phyloP scores from a whole-genome alignment of 495 filamentous ascomycete species.

The Staphylotrichum longicolle region DNA sequence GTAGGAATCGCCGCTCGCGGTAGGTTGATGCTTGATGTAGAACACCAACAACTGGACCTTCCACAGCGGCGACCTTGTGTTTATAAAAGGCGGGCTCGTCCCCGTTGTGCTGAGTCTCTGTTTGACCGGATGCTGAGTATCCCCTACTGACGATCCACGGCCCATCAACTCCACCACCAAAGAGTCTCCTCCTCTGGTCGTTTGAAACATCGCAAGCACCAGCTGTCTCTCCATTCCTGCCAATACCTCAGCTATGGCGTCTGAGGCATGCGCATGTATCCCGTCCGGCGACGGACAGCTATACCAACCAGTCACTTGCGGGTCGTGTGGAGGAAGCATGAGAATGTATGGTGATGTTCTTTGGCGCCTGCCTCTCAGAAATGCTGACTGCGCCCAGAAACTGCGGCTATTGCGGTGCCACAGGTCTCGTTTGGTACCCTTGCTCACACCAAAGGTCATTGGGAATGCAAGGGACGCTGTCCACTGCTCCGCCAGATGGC shows the following conservation, averaged over 20 bases:
- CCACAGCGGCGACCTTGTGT: background rate
- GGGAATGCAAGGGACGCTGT: background rate
- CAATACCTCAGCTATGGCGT: constrained; percentile 2
- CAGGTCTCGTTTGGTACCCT: constrained; percentile 5
- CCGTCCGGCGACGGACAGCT: constrained; percentile 6
- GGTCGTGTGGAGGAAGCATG: constrained; percentile 15
- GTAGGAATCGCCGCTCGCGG: constrained; percentile 23
- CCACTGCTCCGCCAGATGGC: background rate
- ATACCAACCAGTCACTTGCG: constrained; percentile 11
- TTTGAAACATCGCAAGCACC: background rate
- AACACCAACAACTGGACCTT: constrained; percentile 3
- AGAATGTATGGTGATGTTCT: constrained; percentile 7
- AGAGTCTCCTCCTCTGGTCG: background rate
- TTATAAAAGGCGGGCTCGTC: constrained; percentile 12
- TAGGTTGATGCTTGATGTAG: constrained; percentile 17
- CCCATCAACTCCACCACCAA: background rate
- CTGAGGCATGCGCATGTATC: constrained; percentile 18
- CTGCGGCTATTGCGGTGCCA: constrained; percentile 8
- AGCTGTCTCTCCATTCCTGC: background rate
- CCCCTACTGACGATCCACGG: no score
- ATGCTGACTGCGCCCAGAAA: constrained; percentile 8
- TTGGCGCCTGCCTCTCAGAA: background rate
- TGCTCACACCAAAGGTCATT: constrained; percentile 10
- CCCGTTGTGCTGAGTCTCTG: background rate
- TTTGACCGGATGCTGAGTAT: background rate